A percentile compares a stretch with the other conserved stretches of the same genome.
These are phyloP conservation scores for Dioszegia aurantiaca DNA, from an alignment of 768 basidiomycete genomes.

Conservation along the genomic window DNA sequence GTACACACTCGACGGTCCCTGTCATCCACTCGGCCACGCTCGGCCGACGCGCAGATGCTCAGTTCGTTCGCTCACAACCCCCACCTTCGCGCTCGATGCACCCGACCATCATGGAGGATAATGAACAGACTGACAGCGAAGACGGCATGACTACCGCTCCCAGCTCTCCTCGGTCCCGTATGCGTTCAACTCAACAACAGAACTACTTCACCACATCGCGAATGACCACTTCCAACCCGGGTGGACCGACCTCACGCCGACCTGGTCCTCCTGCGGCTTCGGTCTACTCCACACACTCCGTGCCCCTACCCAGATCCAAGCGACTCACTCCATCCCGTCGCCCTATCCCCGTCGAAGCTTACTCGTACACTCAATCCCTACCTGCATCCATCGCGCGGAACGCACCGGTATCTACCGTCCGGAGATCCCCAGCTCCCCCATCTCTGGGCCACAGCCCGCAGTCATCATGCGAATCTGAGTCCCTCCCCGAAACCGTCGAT, in stretches of 20 bases:
- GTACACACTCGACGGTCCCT: conserved; percentile 3
- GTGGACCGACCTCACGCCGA: background rate
- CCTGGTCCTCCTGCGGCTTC: background rate
- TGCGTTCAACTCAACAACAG: background rate
- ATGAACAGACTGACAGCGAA: background rate
- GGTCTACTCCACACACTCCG: conserved; percentile 9
- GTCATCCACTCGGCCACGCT: conserved; percentile 4
- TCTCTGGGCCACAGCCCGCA: background rate
- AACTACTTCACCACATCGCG: background rate
- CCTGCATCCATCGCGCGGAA: conserved; percentile 3
- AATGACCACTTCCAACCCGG: no score
- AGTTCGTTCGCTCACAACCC: background rate
- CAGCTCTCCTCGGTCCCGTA: conserved; percentile 1
- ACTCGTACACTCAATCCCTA: conserved; percentile 10
- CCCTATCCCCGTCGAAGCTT: background rate
- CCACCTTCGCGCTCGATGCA: background rate
- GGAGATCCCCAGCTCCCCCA: background rate
- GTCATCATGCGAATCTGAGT: conserved; percentile 5
- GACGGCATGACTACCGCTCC: conserved; percentile 2
- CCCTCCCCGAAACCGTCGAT: conserved; percentile 5
- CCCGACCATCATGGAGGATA: background rate
- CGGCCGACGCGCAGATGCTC: conserved; percentile 5
- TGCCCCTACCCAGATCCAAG: background rate
- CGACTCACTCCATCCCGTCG: background rate
- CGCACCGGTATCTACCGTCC: background rate